phyloP scores from a whole-genome alignment of 2,329 filamentous ascomycete genomes.

The Rutstroemia sp. region DNA sequence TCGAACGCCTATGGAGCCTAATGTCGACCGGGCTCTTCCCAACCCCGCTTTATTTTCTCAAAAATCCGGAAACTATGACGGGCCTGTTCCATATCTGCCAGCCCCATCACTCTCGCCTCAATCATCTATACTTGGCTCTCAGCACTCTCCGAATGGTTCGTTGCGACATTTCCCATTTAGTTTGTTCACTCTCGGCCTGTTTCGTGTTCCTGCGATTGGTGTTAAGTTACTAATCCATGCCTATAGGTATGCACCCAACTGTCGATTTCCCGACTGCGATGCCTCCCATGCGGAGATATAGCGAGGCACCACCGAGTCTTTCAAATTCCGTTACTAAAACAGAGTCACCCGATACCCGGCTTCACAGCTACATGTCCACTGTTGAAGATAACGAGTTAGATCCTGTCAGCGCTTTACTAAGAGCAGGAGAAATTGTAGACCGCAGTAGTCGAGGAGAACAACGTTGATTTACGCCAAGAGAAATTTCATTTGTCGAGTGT shows the following conservation, averaged over 20 bases:
- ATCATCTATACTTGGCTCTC: constrained; percentile 10
- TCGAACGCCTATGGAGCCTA: constrained; percentile 27
- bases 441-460: constrained; percentile 27
- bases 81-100: constrained; percentile 24
- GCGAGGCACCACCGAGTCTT: constrained; percentile 3
- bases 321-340: constrained; percentile 4
- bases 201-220: neutral
- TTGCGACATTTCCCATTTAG: neutral
- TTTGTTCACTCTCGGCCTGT: neutral
- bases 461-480: neutral
- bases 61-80: constrained; percentile 24
- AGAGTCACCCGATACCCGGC: constrained; percentile 15
- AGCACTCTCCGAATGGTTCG: constrained; percentile 25
- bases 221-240: constrained; percentile 7
- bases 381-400: constrained; percentile 37
- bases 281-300: constrained; percentile 21
- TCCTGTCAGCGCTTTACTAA: constrained; percentile 51
- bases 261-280: constrained; percentile 20
- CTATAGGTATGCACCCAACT: constrained; percentile 14
- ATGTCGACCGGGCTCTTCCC: constrained; percentile 23
- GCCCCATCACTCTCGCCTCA: constrained; percentile 26
- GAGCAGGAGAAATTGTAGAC: constrained; percentile 52
- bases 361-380: constrained; percentile 18
- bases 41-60: constrained; percentile 23
- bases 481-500: neutral